These are phyloP conservation scores for Aureobasidium sp. DNA, from an alignment of 2,329 filamentous ascomycete genomes.

Conservation along the genomic window DNA sequence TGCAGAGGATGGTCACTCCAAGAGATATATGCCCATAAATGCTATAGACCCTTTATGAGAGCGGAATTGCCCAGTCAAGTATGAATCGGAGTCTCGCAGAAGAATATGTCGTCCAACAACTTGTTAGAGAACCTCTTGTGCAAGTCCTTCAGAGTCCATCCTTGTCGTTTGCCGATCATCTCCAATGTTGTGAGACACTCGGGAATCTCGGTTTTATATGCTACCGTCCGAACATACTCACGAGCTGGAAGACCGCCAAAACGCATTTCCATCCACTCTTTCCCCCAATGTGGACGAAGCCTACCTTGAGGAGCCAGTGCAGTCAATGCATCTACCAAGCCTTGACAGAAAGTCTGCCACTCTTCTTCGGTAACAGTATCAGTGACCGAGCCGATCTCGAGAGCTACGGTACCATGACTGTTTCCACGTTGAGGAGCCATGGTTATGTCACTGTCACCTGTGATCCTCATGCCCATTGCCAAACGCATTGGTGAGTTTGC, in stretches of 20 bases:
- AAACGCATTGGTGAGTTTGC: conserved; percentile 16
- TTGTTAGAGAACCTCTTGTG: conserved; percentile 36
- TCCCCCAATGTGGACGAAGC: conserved; percentile 38
- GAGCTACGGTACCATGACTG: conserved; percentile 34
- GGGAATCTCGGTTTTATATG: conserved; percentile 33
- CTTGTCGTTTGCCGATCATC: conserved; percentile 32
- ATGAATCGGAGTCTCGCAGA: not conserved
- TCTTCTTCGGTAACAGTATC: conserved; percentile 27
- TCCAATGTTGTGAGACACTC: conserved; percentile 29
- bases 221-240: conserved; percentile 30
- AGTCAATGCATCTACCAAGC: conserved; percentile 34
- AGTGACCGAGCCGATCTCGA: conserved; percentile 33
- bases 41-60: not conserved
- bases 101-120: conserved; percentile 29
- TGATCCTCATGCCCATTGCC: conserved; percentile 12
- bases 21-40: not conserved
- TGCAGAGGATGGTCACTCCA: no score
- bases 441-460: conserved; percentile 33
- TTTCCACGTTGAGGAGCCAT: conserved; percentile 40
- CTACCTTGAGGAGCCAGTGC: conserved; percentile 17
- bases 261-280: conserved; percentile 25
- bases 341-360: conserved; percentile 36
- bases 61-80: not conserved
- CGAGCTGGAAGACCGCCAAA: conserved; percentile 19
- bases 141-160: conserved; percentile 34